Conservation (phyloP, 148 eudicot species). For the Limonium bicolor region DNA sequence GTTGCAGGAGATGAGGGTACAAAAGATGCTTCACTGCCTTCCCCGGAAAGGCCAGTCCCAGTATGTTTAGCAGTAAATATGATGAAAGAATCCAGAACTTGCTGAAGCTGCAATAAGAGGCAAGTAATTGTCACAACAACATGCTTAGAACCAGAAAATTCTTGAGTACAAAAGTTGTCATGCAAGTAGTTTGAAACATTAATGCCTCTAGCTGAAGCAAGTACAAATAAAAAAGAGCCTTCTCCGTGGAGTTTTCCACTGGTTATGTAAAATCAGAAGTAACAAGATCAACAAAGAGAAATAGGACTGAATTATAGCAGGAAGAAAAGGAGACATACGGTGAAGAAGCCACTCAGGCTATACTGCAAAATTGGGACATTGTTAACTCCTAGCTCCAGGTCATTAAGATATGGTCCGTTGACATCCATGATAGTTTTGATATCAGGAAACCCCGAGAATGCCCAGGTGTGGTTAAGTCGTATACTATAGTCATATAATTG, state of each 20-base stretch:
- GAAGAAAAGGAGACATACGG: slow-evolving; percentile 43
- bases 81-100: slow-evolving; percentile 83
- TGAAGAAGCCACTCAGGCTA: slow-evolving; percentile 87
- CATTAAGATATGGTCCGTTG: slow-evolving; percentile 92
- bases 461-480: slow-evolving; percentile 98
- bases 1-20: slow-evolving; percentile 12
- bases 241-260: no score
- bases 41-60: slow-evolving; percentile 12
- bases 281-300: slow-evolving; percentile 1
- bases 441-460: slow-evolving; percentile 94
- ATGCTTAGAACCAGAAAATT: not conserved
- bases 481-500: slow-evolving; percentile 82
- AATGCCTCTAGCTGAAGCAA: no score
- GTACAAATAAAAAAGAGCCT: no score
- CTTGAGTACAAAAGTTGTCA: no score
- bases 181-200: no score
- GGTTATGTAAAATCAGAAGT: not conserved
- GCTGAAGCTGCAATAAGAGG: slow-evolving; percentile 73
- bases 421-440: slow-evolving; percentile 78
- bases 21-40: slow-evolving; percentile 15
- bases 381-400: slow-evolving; percentile 79
- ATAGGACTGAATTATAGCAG: slow-evolving; percentile 5
- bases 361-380: slow-evolving; percentile 76
- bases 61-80: slow-evolving; percentile 58
- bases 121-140: not conserved